Evolutionary conservation across 2,329 filamentous ascomycete species (phyloP).

Genomic region (Trichoderma sp.): DNA sequence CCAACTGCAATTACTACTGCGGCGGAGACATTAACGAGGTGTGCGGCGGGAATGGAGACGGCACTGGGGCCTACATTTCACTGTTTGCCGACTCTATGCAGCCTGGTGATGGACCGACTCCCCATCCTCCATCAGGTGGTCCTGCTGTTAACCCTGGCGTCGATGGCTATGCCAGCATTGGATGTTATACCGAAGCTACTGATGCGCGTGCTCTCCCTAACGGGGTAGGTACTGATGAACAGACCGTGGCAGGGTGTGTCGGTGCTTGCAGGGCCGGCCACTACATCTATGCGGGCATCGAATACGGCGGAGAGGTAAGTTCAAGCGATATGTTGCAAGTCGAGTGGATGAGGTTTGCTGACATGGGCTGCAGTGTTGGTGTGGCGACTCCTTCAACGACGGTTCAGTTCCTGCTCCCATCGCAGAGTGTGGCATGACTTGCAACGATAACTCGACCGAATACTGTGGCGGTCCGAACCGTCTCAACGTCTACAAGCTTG

Average conservation of each 20-base stretch:
- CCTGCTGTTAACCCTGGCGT: conserved; percentile 46
- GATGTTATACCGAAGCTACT: conserved; percentile 45
- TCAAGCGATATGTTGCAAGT: accelerated
- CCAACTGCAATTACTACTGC: conserved; percentile 56
- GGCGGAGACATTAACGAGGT: conserved; percentile 52
- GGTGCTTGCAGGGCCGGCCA: conserved; percentile 38
- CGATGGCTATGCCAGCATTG: conserved; percentile 41
- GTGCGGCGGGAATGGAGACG: conserved; percentile 55
- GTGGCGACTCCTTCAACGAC: conserved; percentile 37
- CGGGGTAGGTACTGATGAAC: conserved; percentile 32
- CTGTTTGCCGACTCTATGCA: conserved; percentile 47
- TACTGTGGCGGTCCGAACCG: conserved; percentile 43
- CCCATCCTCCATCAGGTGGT: conserved; percentile 26
- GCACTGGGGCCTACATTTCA: conserved; percentile 47
- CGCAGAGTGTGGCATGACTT: conserved; percentile 42
- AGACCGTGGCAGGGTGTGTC: conserved; percentile 42
- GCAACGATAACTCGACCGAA: conserved; percentile 44
- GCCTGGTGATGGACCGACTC: conserved; percentile 36
- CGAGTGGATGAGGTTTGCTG: conserved; percentile 23
- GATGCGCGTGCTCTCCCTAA: conserved; percentile 40
- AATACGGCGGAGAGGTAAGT: conserved; percentile 44
- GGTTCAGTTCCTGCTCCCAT: conserved; percentile 39
- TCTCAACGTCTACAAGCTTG: conserved; percentile 43
- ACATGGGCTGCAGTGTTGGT: conserved; percentile 40
- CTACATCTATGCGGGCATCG: conserved; percentile 42